Evolutionary conservation across 225 moss, liverwort and hornwort genomes (phyloP), one percentile per base, ranked within the genome.

Genomic region (Asterella californica): DNA sequence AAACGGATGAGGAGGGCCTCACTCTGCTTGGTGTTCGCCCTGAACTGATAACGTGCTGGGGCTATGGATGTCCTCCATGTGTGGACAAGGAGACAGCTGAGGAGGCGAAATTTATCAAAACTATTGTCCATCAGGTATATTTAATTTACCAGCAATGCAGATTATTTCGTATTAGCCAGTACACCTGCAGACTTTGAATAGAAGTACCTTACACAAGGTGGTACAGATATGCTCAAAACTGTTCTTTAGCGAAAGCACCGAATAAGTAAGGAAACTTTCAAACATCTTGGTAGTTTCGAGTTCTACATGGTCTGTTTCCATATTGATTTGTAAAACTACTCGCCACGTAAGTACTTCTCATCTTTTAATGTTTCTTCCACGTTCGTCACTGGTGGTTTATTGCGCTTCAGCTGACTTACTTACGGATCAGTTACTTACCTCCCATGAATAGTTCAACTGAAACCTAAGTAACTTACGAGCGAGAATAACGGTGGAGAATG

Each of bases 1-100:
- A 90, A 79, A 79, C 85, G 65, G 57, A 84, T 72, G 83, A 83
- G 24, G 86, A 76, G 79, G 88, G 82, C 46, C 50, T 90, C 34
- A 93, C 92, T 10, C 79, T 83, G 46, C 88, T 96, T 61, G 90
- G 88, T 45, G 83, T 91, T 42, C 87, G 82, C 32, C 83, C 81
- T 75, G 86, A 88, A 34, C 67, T 81, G 81, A 85, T 96, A 46
- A 90, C 88, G 5, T 96, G 91, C 84, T 96, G 95, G 95, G 95
- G 92, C 0, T 92, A 90, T 71, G 91, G 90, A 63, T 91, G 95
- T 78, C 93, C 95, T 15, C 95, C 95, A 53, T 96, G 95, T 90
- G 90, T 93, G 19, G 83, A 96, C 74, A 80, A 79, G 64, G 81
- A 81, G 55, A 83, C 92, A 80, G 93, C 95, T 55, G 72, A 82